Conservation (phyloP, 768 basidiomycete genomes). For the Mycena floridula region DNA sequence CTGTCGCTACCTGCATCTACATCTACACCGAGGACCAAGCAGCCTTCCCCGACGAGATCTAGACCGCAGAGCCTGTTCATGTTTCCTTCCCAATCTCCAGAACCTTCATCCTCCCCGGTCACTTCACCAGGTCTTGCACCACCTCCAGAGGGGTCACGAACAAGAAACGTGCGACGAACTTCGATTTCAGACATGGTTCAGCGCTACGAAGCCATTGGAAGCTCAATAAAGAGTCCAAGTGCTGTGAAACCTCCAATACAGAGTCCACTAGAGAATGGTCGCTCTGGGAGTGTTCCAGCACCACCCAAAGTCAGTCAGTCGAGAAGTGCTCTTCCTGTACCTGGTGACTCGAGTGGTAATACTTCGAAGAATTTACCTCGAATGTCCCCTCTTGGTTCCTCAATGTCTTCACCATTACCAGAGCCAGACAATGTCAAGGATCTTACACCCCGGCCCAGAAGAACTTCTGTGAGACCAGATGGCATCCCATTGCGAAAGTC, state of each 20-base stretch:
- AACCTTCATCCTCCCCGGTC: slow-evolving; percentile 27
- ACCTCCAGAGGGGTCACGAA: slow-evolving; percentile 38
- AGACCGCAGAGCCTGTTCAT: slow-evolving; percentile 83
- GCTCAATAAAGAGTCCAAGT: slow-evolving; percentile 25
- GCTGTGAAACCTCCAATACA: no score
- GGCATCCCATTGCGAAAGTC: slow-evolving; percentile 13
- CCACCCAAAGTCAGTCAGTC: no score
- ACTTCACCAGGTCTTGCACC: slow-evolving; percentile 35
- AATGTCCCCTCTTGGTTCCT: no score
- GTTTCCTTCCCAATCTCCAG: slow-evolving; percentile 51
- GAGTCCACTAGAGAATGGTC: no score
- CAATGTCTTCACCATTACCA: not conserved
- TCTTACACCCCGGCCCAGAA: slow-evolving; percentile 17
- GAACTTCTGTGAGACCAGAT: slow-evolving; percentile 23
- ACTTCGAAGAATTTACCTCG: no score
- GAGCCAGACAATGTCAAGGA: slow-evolving; percentile 14
- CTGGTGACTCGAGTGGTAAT: no score
- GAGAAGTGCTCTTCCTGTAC: no score
- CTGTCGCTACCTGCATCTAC: slow-evolving; percentile 16
- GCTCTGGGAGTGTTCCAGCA: no score
- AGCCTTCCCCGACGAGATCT: slow-evolving; percentile 35
- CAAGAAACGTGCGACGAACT: slow-evolving; percentile 46
- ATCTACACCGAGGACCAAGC: slow-evolving; percentile 4
- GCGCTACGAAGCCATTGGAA: slow-evolving; percentile 65
- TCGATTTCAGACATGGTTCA: slow-evolving; percentile 88